Evolutionary conservation across 305 asterid genomes (phyloP).

Genomic region (Lippia alba): DNA sequence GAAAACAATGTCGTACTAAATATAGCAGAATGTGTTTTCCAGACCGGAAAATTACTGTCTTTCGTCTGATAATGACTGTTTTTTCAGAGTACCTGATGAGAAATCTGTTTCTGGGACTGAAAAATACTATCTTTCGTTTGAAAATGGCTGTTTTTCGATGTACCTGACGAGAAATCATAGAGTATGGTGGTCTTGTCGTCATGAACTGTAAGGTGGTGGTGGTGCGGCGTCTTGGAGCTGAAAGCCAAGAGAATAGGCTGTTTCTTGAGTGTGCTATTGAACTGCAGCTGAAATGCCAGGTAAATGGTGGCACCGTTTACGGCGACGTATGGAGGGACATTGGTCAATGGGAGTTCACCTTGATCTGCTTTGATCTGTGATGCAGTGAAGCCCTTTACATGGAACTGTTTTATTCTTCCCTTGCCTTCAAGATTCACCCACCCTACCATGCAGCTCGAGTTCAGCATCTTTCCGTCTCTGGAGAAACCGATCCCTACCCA

Average conservation of each 20-base stretch:
- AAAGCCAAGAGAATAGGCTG: slow-evolving; percentile 86
- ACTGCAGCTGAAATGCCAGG: slow-evolving; percentile 84
- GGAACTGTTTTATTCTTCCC: slow-evolving; percentile 73
- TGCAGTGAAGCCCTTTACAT: slow-evolving; percentile 72
- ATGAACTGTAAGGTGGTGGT: slow-evolving; percentile 75
- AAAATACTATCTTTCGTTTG: too few relatives aligned
- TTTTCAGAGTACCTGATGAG: too few relatives aligned
- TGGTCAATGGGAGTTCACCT: slow-evolving; percentile 79
- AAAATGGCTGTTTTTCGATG: too few relatives aligned
- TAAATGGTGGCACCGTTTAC: slow-evolving; percentile 67
- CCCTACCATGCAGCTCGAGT: slow-evolving; percentile 89
- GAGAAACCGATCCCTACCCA: slow-evolving; percentile 98
- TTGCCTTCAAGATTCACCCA: slow-evolving; percentile 76
- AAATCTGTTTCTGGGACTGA: too few relatives aligned
- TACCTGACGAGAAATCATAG: slow-evolving; percentile 85
- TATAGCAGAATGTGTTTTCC: not conserved
- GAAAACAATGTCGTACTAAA: not conserved
- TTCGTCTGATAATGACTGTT: too few relatives aligned
- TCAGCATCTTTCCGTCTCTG: slow-evolving; percentile 79
- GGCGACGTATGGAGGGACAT: slow-evolving; percentile 72
- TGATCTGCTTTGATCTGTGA: slow-evolving; percentile 64
- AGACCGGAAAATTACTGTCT: too few relatives aligned
- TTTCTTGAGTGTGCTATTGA: slow-evolving; percentile 51
- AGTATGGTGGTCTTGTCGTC: slow-evolving; percentile 68
- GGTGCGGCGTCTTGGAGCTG: slow-evolving; percentile 74